Evolutionary conservation across 2,329 filamentous ascomycete species (phyloP).

Genomic region (Pleomassaria siparia): DNA sequence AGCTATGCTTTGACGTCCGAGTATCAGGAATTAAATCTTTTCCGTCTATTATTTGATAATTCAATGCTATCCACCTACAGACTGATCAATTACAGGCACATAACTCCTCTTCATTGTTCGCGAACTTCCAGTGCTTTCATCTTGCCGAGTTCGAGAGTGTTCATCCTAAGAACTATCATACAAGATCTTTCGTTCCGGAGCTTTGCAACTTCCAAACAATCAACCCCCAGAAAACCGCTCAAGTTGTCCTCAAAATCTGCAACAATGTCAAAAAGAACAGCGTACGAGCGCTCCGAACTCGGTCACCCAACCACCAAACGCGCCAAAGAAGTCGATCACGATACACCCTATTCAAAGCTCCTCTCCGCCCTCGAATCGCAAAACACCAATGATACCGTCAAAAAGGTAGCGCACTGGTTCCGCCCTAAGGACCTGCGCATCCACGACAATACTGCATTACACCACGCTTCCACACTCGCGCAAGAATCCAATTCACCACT

Average conservation of each 20-base stretch:
- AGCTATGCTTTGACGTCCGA: neutral
- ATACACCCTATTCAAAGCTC: slow-evolving; percentile 49
- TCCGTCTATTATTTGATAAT: neutral
- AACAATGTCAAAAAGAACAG: slow-evolving; percentile 34
- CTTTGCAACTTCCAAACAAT: neutral
- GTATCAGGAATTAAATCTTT: neutral
- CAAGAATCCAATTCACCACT: slow-evolving; percentile 47
- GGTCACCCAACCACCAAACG: slow-evolving; percentile 51
- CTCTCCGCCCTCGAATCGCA: slow-evolving; percentile 44
- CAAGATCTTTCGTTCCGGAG: neutral
- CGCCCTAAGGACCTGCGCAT: slow-evolving; percentile 54
- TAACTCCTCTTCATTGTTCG: neutral
- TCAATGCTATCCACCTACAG: neutral
- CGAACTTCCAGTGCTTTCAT: neutral
- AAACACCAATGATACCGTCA: slow-evolving; percentile 39
- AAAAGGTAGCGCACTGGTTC: slow-evolving; percentile 54
- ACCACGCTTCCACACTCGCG: slow-evolving; percentile 50
- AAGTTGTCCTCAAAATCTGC: neutral
- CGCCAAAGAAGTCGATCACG: slow-evolving; percentile 52
- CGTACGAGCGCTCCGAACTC: slow-evolving; percentile 36
- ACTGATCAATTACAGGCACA: neutral
- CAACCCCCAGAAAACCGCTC: neutral
- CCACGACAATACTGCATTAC: slow-evolving; percentile 52
- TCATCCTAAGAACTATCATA: neutral
- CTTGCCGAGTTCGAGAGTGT: neutral